These are phyloP conservation scores for Cornus kousa DNA, from an alignment of 148 eudicot species.

Conservation along the genomic window DNA sequence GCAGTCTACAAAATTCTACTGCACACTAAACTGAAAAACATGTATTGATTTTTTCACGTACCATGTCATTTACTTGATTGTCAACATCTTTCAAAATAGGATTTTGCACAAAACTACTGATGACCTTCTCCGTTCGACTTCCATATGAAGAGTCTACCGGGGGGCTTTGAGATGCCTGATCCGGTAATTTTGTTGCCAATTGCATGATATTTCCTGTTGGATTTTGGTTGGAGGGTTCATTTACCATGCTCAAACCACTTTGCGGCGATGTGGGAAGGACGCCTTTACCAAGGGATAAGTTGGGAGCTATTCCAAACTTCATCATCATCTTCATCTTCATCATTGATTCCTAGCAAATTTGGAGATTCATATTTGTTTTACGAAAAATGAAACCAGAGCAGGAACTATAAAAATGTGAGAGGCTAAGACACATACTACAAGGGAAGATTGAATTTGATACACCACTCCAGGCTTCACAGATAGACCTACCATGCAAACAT, in stretches of 20 bases:
- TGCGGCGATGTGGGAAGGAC: constrained; percentile 61
- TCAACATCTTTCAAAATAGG: constrained; percentile 52
- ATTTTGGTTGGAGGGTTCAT: constrained; percentile 39
- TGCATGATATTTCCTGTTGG: constrained; percentile 45
- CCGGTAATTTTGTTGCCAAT: constrained; percentile 32
- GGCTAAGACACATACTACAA: constrained; percentile 46
- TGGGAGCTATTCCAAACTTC: constrained; percentile 64
- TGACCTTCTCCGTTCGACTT: constrained; percentile 60
- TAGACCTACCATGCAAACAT: constrained; percentile 54
- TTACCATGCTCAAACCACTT: constrained; percentile 33
- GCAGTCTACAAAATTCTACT: background rate
- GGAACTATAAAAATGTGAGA: background rate
- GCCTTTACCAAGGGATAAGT: constrained; percentile 52
- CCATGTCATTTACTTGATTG: constrained; percentile 34
- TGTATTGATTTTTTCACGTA: constrained; percentile 17
- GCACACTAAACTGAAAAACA: background rate
- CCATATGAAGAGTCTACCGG: constrained; percentile 35
- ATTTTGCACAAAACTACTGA: constrained; percentile 58
- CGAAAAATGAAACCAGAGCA: background rate
- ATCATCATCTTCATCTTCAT: constrained; percentile 59
- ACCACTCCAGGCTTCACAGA: constrained; percentile 88
- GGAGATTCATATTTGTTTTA: constrained; percentile 2
- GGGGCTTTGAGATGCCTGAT: constrained; percentile 26
- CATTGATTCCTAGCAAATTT: constrained; percentile 50
- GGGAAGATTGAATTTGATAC: constrained; percentile 59